phyloP scores from a whole-genome alignment of 768 basidiomycete species.

The Lentinula edodes region DNA sequence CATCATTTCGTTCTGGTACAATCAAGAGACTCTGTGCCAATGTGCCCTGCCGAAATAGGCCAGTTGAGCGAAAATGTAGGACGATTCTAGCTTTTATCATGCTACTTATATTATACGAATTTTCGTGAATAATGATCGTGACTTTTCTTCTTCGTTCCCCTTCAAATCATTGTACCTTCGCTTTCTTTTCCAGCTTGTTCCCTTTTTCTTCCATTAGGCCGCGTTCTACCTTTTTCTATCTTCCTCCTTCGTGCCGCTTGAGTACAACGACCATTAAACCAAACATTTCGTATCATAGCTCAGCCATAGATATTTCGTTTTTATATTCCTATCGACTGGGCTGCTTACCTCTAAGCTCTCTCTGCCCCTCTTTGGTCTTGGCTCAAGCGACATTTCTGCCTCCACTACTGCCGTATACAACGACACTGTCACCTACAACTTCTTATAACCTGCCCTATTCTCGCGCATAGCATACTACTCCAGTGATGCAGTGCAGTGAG shows the following conservation, averaged over 20 bases:
- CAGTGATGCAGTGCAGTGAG: slow-evolving; percentile 25
- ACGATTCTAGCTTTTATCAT: too few species aligned
- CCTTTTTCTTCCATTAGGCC: neutral
- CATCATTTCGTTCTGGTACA: neutral
- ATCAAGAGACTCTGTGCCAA: too few species aligned
- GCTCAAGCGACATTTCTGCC: slow-evolving; percentile 4
- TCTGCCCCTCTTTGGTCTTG: slow-evolving; percentile 2
- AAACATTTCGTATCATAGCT: neutral
- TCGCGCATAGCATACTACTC: slow-evolving; percentile 32
- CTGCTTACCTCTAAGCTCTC: neutral
- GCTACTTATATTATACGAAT: too few species aligned
- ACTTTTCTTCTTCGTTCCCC: neutral
- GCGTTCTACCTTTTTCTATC: neutral
- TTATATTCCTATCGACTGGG: neutral
- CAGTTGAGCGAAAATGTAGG: too few species aligned
- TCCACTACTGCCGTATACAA: slow-evolving; percentile 7
- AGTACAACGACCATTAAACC: neutral
- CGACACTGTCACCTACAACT: slow-evolving; percentile 4
- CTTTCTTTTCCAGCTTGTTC: neutral
- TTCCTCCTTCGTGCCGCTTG: neutral
- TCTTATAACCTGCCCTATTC: slow-evolving; percentile 28
- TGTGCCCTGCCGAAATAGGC: too few species aligned
- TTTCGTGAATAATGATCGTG: too few species aligned
- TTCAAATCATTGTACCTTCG: neutral
- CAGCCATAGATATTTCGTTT: neutral